Evolutionary conservation across 176 grass and related monocot species (phyloP).

Genomic region (Aechmea fasciata): DNA sequence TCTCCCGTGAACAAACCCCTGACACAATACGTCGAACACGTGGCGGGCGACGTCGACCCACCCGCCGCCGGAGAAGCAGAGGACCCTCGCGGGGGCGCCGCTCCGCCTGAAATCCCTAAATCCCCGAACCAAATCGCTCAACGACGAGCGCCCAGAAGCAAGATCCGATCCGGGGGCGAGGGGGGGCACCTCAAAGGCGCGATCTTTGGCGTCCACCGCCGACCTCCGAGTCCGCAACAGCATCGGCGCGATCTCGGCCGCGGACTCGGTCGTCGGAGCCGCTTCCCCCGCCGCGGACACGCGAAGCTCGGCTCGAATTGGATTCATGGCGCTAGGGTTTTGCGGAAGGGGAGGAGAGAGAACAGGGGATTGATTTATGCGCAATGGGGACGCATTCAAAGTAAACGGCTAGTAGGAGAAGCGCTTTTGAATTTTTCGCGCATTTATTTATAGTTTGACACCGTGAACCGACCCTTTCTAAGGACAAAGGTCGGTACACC

Average conservation of each 20-base stretch:
- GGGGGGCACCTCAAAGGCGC: constrained; percentile 10
- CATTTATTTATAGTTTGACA: too few species aligned
- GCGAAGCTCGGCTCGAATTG: background rate
- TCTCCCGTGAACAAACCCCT: constrained; percentile 33
- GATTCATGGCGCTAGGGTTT: too few species aligned
- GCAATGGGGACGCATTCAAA: background rate
- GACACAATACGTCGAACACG: constrained; percentile 17
- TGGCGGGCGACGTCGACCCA: constrained; percentile 44
- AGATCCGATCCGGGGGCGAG: constrained; percentile 17
- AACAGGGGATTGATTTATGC: background rate
- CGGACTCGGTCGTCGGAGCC: background rate
- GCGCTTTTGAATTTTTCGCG: background rate
- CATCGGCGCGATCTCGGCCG: background rate
- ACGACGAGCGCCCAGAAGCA: background rate
- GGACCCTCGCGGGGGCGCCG: constrained; percentile 41
- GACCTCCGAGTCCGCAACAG: too few species aligned
- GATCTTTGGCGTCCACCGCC: background rate
- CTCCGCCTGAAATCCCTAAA: constrained; percentile 39
- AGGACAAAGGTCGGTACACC: background rate
- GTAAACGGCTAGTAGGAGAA: background rate
- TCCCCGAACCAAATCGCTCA: background rate
- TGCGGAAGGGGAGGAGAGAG: background rate
- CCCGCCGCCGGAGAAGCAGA: constrained; percentile 41
- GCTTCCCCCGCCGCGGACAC: background rate
- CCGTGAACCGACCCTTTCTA: too few species aligned